Evolutionary conservation across 129 eudicot genomes (phyloP), one percentile per base, ranked within the genome.

Genomic region (Helichrysum umbraculigerum): DNA sequence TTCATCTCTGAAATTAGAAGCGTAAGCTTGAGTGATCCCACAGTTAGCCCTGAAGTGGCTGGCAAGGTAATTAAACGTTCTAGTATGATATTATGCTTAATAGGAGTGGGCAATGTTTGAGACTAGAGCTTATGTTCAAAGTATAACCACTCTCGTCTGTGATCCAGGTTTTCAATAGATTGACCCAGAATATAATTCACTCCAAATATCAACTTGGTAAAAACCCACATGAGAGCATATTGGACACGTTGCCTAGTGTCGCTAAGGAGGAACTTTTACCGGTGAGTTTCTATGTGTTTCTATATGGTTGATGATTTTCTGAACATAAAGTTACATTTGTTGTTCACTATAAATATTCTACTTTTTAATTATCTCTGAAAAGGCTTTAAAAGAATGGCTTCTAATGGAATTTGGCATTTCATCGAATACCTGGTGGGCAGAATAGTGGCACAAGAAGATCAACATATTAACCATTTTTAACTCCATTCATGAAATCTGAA

Each of bases 201-300:
- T 85, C 94, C 71, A 95, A 95, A 71, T 89, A 84, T 68, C 86
- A 87, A 80, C 85, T 88, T 58, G 97, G 97, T 73, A 95, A 84
- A 74, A 86, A 81, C 79, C 87, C 93, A 30, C 87, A 84, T 66
- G 97, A 95, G 70, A 95, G 96, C 82, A 85, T 95, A 39, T 81
- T 95, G 83, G 99, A 95, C 85, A 85, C 79, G 51, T 86, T 95
- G 74, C 99, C 99, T 19, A 86, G 52, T 44, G 73, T 30, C 60
- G 89, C 94, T 25, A 91, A 86, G 76, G 97, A 91, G 59, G 96
- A 89, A 73, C 87, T 95, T 68, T 83, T 95, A 75, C 91, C 79
- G 80, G 97, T 95, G 69, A 89, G 97, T 79, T 76, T 60, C 22
- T 15, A 39, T n/a, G 12, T 9, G 16, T 62, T 19, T 17, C 39